Evolutionary conservation across 495 filamentous ascomycete species (phyloP), one percentile per base, ranked within the genome.

Genomic region (Hypoxylon fuscum): DNA sequence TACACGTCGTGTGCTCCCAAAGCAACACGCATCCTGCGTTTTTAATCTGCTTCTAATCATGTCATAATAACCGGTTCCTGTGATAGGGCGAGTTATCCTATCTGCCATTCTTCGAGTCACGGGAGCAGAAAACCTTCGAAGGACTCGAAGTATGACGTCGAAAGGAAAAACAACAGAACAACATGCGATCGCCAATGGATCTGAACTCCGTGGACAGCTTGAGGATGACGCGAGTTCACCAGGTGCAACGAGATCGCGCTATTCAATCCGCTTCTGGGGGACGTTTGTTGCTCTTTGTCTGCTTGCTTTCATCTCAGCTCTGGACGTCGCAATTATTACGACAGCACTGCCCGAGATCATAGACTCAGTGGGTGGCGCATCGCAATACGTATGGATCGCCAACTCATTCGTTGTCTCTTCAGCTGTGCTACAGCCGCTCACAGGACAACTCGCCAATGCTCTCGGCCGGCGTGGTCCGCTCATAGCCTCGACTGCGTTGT

Each of bases 301-400:
- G 9, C 31, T 34, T 1, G 20, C 53, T 7, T 47, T 57, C 42
- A 48, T 57, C 20, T 72, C 73, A 1, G 70, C 75, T 1, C 67
- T 81, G 17, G 77, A 78, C 48, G 71, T 67, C 11, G 68, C 72
- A 3, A 77, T 79, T 41, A 66, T 81, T 34, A 69, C 71, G 0
- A 79, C 77, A 1, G 73, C 78, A 6, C 59, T 80, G 7, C 64
- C 65, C 1, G 63, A 38, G 0, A 71, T 75, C 18, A 42, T 59
- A 0, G 51, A 49, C 8, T 51, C 55, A 18, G 52, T 75, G n/a
- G 52, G 52, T 7, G 52, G 52, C 17, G 83, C 27, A 9, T 15
- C 14, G 8, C 45, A 49, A 17, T 56, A 56, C 10, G 31, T 49
- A 4, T 50, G n/a, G 25, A 47, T 48, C 40, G 55, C 29, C 51